Evolutionary conservation across 2,329 filamentous ascomycete genomes (phyloP), one percentile per base, ranked within the genome.

Genomic region (Trichoderma afroharzianum): DNA sequence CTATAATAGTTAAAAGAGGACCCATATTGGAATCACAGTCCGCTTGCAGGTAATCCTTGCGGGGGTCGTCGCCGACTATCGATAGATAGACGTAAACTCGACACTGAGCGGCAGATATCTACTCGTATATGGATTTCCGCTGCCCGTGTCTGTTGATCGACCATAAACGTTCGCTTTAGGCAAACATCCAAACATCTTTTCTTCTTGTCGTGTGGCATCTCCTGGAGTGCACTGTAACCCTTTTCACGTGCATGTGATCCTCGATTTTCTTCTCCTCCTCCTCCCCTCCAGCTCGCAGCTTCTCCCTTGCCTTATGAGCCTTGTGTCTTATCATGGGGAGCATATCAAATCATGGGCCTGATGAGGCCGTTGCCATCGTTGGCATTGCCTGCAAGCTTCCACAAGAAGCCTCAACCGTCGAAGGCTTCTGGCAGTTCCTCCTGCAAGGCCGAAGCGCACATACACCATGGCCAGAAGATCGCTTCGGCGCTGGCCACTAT

Each of bases 401-500:
- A 21, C 55, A 58, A 58, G 55, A 58, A 58, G 55, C 55, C 55
- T 58, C 55, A 26, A 58, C 55, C 55, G 55, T 58, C 55, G 55
- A 58, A 58, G 26, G 55, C 55, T 58, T 58, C 9, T 58, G 55
- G 55, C 28, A 58, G 9, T 58, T 58, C 55, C 55, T 58, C 28
- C 55, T 58, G 55, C 15, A 58, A 58, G 55, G 55, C 9, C 55
- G 55, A 58, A 32, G 55, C 28, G 55, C 55, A 58, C 55, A 58
- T 58, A 30, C 55, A 58, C 55, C 28, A 58, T 58, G 55, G 55
- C 68, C 68, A 63, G 68, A 70, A 47, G 68, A 70, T n/a, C 39
- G 68, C 18, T 62, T 70, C 28, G 39, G 59, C 12, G 53, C 53
- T 3, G 47, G 47, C 21, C 58, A 47, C 33, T 57, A 70, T 57